These are phyloP conservation scores for Tylopilus sp. DNA, from an alignment of 768 basidiomycete genomes.

Conservation along the genomic window DNA sequence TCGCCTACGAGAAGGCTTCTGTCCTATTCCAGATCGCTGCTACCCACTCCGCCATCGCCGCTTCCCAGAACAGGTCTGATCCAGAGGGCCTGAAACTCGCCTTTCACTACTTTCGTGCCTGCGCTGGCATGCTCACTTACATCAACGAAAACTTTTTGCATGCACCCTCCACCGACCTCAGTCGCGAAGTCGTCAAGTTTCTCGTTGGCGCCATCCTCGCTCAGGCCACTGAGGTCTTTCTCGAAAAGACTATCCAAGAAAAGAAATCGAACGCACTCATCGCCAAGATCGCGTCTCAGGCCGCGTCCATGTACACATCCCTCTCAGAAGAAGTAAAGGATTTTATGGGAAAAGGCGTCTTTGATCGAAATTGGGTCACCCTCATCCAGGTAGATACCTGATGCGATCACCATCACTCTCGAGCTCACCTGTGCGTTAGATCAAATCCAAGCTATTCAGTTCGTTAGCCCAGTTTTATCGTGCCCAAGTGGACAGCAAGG, in stretches of 20 bases:
- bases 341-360: conserved; percentile 93
- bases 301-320: conserved; percentile 74
- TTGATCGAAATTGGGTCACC: conserved; percentile 92
- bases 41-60: conserved; percentile 89
- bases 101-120: conserved; percentile 86
- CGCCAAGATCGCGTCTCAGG: conserved; percentile 80
- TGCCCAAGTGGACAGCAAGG: conserved; percentile 68
- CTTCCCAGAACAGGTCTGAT: conserved; percentile 79
- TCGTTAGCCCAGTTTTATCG: conserved; percentile 89
- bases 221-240: conserved; percentile 94
- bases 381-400: conserved; percentile 62
- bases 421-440: conserved; percentile 40
- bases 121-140: conserved; percentile 96
- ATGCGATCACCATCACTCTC: neutral
- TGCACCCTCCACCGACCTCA: conserved; percentile 92
- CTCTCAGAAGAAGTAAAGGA: conserved; percentile 94
- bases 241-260: conserved; percentile 92
- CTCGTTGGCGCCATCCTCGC: conserved; percentile 84
- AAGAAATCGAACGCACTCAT: conserved; percentile 80
- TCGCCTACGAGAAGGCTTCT: conserved; percentile 97
- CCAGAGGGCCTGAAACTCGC: conserved; percentile 92
- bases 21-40: conserved; percentile 95
- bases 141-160: conserved; percentile 99
- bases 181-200: conserved; percentile 92
- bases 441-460: conserved; percentile 87